Evolutionary conservation across 495 filamentous ascomycete species (phyloP).

Genomic region (Neurospora sp.): DNA sequence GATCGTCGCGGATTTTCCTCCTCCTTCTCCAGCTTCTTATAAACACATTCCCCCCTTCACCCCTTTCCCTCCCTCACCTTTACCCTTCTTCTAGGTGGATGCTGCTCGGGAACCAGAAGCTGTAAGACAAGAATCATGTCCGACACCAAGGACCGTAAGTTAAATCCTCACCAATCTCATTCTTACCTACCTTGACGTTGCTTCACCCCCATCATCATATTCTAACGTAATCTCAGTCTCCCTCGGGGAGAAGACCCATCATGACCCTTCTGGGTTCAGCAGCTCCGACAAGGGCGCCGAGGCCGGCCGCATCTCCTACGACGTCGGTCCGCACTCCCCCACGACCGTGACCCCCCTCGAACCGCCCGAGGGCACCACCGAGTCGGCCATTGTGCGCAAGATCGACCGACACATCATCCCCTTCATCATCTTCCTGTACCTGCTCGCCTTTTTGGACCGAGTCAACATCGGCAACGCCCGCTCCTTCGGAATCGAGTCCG

Average conservation of each 20-base stretch:
- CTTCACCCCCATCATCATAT: neutral
- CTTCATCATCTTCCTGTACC: conserved; percentile 70
- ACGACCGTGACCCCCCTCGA: neutral
- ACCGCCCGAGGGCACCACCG: conserved; percentile 28
- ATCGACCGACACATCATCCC: conserved; percentile 78
- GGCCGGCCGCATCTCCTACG: neutral
- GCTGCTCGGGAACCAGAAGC: neutral
- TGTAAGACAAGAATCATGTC: neutral
- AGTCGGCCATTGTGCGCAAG: conserved; percentile 60
- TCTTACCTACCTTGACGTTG: neutral
- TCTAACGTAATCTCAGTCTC: neutral
- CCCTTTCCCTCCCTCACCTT: neutral
- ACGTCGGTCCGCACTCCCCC: conserved; percentile 8
- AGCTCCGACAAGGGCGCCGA: neutral
- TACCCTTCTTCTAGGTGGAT: neutral
- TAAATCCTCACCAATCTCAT: neutral
- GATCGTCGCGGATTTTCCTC: neutral
- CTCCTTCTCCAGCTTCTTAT: neutral
- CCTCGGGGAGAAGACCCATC: neutral
- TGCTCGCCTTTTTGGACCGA: conserved; percentile 81
- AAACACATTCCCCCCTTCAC: no score
- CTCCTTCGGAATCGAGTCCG: conserved; percentile 50
- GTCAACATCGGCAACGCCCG: conserved; percentile 63
- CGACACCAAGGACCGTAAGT: neutral
- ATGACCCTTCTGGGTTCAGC: neutral